Evolutionary conservation across 1,284 basidiomycete species (phyloP).

Genomic region (Wolfiporia cocos): DNA sequence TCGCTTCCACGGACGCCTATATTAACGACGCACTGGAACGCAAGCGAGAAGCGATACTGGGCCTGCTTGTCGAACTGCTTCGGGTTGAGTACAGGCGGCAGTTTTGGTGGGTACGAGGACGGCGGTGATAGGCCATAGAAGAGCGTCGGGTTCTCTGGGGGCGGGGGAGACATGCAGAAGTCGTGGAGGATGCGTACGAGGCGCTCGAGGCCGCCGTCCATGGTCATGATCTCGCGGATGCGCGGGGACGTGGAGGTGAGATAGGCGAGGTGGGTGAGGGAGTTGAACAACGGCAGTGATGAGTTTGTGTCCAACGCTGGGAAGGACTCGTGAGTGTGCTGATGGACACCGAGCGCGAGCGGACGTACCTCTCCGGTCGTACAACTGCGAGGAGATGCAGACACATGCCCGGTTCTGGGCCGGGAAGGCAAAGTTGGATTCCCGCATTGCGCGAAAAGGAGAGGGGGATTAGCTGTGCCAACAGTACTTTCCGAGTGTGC

Average conservation of each 20-base stretch:
- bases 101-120: slow-evolving; percentile 44
- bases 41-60: slow-evolving; percentile 82
- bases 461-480: background rate
- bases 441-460: slow-evolving; percentile 62
- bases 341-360: background rate
- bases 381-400: slow-evolving; percentile 90
- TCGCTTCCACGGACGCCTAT: slow-evolving; percentile 97
- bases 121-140: slow-evolving; percentile 71
- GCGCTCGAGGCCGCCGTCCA: slow-evolving; percentile 95
- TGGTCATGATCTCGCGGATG: slow-evolving; percentile 97
- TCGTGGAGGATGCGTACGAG: slow-evolving; percentile 91
- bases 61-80: slow-evolving; percentile 76
- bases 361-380: slow-evolving; percentile 86
- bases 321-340: slow-evolving; percentile 1
- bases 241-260: slow-evolving; percentile 96
- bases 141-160: slow-evolving; percentile 64
- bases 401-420: slow-evolving; percentile 94
- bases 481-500: background rate
- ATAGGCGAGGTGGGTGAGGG: slow-evolving; percentile 94
- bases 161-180: slow-evolving; percentile 73
- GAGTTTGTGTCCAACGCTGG: slow-evolving; percentile 92
- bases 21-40: slow-evolving; percentile 97
- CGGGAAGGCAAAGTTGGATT: slow-evolving; percentile 95
- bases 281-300: slow-evolving; percentile 91
- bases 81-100: slow-evolving; percentile 56